Base-by-base conservation (phyloP, 176 grass and related monocot genomes). In the Poa pratensis region DNA sequence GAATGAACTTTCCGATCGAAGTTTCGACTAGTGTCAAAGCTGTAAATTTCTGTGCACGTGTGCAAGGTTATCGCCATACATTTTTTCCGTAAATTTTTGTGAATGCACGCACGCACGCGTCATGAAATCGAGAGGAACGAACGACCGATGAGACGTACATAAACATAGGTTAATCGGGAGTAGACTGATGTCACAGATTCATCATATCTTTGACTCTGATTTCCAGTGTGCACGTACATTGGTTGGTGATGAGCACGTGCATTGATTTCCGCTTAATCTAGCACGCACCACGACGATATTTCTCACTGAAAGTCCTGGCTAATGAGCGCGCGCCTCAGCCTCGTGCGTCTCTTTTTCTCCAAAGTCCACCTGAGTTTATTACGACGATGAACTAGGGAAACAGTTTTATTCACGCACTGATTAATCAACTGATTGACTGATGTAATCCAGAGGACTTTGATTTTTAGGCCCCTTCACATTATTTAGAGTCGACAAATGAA, bases 241-340 rank as follows among this genome's bases (percentile, higher is more conserved):
- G 16, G 24, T 52, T 28, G 70, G 42, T 73, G 72, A 52, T 30
- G 45, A 16, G 7, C 26, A 32, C 72, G 26, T 53, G 48, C 16
- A 50, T 53, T 75, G 48, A 75, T 75, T 75, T 39, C 27, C 28
- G 9, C 45, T 75, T 75, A 52, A 52, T 75, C 72, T 16, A 32
- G 6, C 7, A 52, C 46, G 19, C 46, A 75, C 24, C 45, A 2
- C 46, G 30, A 4, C 72, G 24, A 51, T 75, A 11, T 52, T 75
- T 75, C 72, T 75, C 71, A 51, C 24, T 18, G 24, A 74, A 51
- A 28, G 40, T 0, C 26, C 69, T 49, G 6, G n/a, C 42, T 73
- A 73, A 75, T 52, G 46, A 24, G 8, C 16, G 46, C 46, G 43
- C 9, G 43, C 9, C 43, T 45, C 40, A 42, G 40, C 40, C 7